Evolutionary conservation across 1,284 basidiomycete species (phyloP).

Genomic region (Microbotryum lychnidis-dioicae): DNA sequence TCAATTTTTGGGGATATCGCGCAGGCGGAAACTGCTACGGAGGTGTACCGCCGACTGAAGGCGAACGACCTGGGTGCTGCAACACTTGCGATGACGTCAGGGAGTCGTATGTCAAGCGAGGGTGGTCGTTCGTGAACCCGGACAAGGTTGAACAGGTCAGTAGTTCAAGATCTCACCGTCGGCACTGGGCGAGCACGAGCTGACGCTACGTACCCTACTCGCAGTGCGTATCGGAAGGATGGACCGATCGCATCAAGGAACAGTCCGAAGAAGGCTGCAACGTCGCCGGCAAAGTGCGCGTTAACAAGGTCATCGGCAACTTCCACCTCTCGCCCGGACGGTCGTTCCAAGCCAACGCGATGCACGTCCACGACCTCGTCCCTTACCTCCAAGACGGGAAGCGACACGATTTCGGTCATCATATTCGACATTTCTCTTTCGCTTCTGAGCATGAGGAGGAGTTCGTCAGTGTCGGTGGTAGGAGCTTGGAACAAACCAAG

Average conservation of each 20-base stretch:
- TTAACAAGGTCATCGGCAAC: conserved; percentile 95
- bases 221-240: conserved; percentile 86
- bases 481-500: conserved; percentile 49
- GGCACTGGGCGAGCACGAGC: background rate
- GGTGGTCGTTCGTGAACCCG: conserved; percentile 90
- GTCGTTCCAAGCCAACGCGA: conserved; percentile 79
- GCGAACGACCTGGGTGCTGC: conserved; percentile 60
- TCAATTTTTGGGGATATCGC: background rate
- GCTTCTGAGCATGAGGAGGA: conserved; percentile 45
- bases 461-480: conserved; percentile 8
- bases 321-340: conserved; percentile 59
- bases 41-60: conserved; percentile 65
- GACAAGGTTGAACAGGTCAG: conserved; percentile 84
- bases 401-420: conserved; percentile 88
- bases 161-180: conserved; percentile 7
- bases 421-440: conserved; percentile 31
- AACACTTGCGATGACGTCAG: conserved; percentile 94
- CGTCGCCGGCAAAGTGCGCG: conserved; percentile 76
- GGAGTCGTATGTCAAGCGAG: conserved; percentile 77
- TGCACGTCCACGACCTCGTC: conserved; percentile 85
- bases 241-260: conserved; percentile 86
- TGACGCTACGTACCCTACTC: background rate
- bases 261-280: conserved; percentile 94
- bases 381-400: conserved; percentile 83
- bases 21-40: conserved; percentile 90